Conservation (phyloP, 305 asterid genomes). For the Solanum hybrid region DNA sequence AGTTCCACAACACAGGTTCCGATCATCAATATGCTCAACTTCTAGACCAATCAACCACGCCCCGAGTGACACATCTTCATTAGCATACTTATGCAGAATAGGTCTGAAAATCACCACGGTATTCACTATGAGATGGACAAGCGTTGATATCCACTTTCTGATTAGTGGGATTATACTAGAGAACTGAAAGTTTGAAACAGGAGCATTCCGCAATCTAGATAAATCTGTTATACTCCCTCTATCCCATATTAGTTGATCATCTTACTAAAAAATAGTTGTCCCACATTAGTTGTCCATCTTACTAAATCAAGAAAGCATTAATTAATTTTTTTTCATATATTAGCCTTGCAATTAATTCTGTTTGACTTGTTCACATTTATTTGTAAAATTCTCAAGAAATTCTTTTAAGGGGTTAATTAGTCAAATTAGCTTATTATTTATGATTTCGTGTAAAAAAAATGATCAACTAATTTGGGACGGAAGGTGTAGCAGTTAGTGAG, state of each 20-base stretch:
- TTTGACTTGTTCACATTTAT: no score
- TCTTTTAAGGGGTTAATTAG: not conserved
- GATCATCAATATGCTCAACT: conserved; percentile 59
- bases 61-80: conserved; percentile 76
- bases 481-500: not conserved
- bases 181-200: not conserved
- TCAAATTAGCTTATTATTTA: not conserved
- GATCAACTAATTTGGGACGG: not conserved
- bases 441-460: not conserved
- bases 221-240: not conserved
- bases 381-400: not conserved
- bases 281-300: not conserved
- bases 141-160: not conserved
- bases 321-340: not conserved
- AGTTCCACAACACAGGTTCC: conserved; percentile 61
- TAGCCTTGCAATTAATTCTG: not conserved
- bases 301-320: not conserved
- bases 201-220: not conserved
- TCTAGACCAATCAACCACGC: conserved; percentile 75
- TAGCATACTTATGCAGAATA: conserved; percentile 65
- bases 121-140: not conserved
- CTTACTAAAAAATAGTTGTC: not conserved
- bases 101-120: conserved; percentile 23
- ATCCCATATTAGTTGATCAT: not conserved
- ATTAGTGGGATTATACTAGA: not conserved